These are phyloP conservation scores for Papilionanthe hybrid DNA, from an alignment of 116 monocot species.

Conservation along the genomic window DNA sequence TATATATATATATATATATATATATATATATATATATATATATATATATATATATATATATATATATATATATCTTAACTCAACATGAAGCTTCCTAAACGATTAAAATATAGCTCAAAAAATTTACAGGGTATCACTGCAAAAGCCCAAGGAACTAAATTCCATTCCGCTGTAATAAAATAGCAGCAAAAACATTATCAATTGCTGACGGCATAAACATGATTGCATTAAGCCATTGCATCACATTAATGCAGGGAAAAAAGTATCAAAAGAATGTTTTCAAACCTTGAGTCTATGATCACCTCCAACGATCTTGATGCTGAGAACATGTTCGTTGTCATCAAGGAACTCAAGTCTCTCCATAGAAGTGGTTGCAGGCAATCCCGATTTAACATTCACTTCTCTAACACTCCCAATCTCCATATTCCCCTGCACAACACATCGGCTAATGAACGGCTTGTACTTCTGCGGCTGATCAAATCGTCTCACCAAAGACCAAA, in stretches of 20 bases:
- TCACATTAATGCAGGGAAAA: background rate
- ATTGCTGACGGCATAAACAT: background rate
- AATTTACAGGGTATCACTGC: background rate
- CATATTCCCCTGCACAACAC: constrained; percentile 39
- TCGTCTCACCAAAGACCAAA: constrained; percentile 68
- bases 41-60: no score
- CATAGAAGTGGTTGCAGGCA: constrained; percentile 58
- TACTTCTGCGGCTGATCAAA: constrained; percentile 69
- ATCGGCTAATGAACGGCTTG: constrained; percentile 67
- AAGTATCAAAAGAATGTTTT: background rate
- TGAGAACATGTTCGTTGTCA: constrained; percentile 52
- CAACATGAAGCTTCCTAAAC: background rate
- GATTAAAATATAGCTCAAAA: background rate
- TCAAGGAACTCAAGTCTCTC: constrained; percentile 51
- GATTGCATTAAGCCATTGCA: background rate
- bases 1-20: no score
- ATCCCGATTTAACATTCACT: constrained; percentile 58
- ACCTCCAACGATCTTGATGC: constrained; percentile 61
- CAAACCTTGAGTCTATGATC: constrained; percentile 63
- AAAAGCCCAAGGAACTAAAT: background rate
- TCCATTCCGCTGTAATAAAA: background rate
- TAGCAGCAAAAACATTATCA: background rate
- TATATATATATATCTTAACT: background rate
- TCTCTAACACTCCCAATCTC: constrained; percentile 51
- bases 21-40: no score